Conservation (phyloP, 2,329 filamentous ascomycete species). For the Talaromyces pinophilus region DNA sequence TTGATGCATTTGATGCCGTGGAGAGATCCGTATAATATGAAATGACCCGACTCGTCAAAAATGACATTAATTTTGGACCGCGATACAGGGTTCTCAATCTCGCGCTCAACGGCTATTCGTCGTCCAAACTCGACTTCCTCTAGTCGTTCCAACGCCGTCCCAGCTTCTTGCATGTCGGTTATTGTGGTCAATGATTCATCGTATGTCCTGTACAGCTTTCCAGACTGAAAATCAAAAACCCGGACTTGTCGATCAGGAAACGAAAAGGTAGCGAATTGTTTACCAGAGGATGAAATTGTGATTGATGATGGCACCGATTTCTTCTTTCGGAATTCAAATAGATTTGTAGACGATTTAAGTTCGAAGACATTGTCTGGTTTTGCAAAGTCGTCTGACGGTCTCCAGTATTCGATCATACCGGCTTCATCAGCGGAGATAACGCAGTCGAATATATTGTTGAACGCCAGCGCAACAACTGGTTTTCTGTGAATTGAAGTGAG, state of each 20-base stretch:
- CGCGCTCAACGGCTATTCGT: conserved; percentile 79
- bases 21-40: conserved; percentile 91
- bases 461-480: conserved; percentile 80
- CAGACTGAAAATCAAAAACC: conserved; percentile 87
- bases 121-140: conserved; percentile 92
- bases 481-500: conserved; percentile 78
- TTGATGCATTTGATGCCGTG: conserved; percentile 94
- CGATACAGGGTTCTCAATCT: conserved; percentile 71
- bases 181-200: conserved; percentile 90
- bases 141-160: conserved; percentile 74
- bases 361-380: conserved; percentile 91
- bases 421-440: conserved; percentile 84
- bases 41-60: conserved; percentile 95
- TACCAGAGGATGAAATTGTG: conserved; percentile 80
- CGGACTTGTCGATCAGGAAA: conserved; percentile 92
- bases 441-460: conserved; percentile 86
- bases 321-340: conserved; percentile 96
- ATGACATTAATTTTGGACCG: conserved; percentile 77
- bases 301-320: conserved; percentile 82
- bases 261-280: conserved; percentile 84
- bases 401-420: conserved; percentile 98
- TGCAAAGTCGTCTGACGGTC: conserved; percentile 70
- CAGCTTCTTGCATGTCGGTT: conserved; percentile 95
- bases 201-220: conserved; percentile 86
- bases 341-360: conserved; percentile 87